These are phyloP conservation scores for Sistotremastrum niveocremeum DNA, from an alignment of 768 basidiomycete species.

Conservation along the genomic window DNA sequence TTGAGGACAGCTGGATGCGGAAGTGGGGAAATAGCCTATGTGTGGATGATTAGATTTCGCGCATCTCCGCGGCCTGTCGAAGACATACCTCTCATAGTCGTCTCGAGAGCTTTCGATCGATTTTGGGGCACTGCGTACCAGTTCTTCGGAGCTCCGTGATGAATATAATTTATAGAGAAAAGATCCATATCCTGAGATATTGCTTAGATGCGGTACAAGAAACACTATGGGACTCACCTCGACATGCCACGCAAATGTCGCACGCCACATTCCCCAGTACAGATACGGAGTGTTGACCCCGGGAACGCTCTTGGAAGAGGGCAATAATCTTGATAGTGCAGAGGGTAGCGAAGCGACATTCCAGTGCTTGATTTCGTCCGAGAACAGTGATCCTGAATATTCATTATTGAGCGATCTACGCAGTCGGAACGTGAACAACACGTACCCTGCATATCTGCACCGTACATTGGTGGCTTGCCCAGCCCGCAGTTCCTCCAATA, in stretches of 20 bases:
- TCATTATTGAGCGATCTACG: background rate
- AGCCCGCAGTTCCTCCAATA: constrained; percentile 89
- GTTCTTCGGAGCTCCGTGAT: constrained; percentile 93
- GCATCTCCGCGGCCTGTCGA: background rate
- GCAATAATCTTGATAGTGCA: constrained; percentile 67
- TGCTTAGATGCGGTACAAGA: no score
- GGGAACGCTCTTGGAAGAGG: constrained; percentile 56
- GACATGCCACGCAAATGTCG: constrained; percentile 98
- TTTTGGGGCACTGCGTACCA: constrained; percentile 96
- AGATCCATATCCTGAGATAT: constrained; percentile 72
- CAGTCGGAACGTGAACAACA: constrained; percentile 4
- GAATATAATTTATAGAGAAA: constrained; percentile 97
- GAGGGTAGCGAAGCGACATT: constrained; percentile 91
- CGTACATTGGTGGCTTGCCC: constrained; percentile 92
- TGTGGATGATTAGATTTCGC: constrained; percentile 2
- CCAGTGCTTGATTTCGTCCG: constrained; percentile 71
- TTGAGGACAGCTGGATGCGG: constrained; percentile 74
- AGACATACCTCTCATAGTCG: constrained; percentile 67
- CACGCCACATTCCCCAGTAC: constrained; percentile 99
- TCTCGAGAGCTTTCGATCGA: constrained; percentile 70
- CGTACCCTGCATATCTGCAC: constrained; percentile 86
- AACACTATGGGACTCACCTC: constrained; percentile 24
- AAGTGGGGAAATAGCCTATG: constrained; percentile 79
- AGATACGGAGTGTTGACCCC: constrained; percentile 97
- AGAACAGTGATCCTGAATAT: constrained; percentile 47